Evolutionary conservation across 495 filamentous ascomycete species (phyloP).

Genomic region (Penicillium arizonense): DNA sequence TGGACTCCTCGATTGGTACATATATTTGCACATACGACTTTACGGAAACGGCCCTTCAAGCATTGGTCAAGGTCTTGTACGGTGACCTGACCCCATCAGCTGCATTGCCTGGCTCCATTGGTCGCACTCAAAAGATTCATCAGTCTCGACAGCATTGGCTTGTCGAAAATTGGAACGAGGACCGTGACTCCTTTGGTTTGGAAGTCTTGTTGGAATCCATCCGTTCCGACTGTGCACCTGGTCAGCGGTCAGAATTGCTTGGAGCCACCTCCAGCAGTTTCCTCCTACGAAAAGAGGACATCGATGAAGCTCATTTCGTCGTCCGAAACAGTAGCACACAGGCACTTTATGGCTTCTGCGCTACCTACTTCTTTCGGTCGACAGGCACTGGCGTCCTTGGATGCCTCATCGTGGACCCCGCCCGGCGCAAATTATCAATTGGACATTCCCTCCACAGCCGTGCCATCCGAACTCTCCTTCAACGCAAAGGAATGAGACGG

Average conservation of each 20-base stretch:
- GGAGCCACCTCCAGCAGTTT: slow-evolving; percentile 75
- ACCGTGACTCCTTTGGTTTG: slow-evolving; percentile 69
- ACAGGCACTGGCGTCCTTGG: slow-evolving; percentile 74
- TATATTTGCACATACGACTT: slow-evolving; percentile 95
- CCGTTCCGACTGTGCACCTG: slow-evolving; percentile 55
- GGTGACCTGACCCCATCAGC: slow-evolving; percentile 73
- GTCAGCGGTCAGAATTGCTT: slow-evolving; percentile 57
- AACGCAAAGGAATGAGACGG: slow-evolving; percentile 65
- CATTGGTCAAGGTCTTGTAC: slow-evolving; percentile 76
- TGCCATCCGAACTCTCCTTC: slow-evolving; percentile 69
- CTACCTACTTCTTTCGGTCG: slow-evolving; percentile 74
- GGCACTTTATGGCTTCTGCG: slow-evolving; percentile 83
- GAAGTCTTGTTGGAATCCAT: slow-evolving; percentile 65
- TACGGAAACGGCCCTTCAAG: slow-evolving; percentile 82
- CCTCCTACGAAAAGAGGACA: slow-evolving; percentile 60
- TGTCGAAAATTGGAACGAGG: slow-evolving; percentile 77
- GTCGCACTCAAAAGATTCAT: slow-evolving; percentile 76
- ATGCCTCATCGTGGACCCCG: slow-evolving; percentile 78
- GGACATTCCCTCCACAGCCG: slow-evolving; percentile 81
- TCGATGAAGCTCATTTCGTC: slow-evolving; percentile 82
- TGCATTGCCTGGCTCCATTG: slow-evolving; percentile 73
- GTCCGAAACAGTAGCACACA: slow-evolving; percentile 89
- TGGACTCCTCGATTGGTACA: slow-evolving; percentile 79
- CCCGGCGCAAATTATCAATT: slow-evolving; percentile 79
- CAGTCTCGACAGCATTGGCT: slow-evolving; percentile 87